These are phyloP conservation scores for Solanum pinnatisectum DNA, from an alignment of 257 asterid genomes.

Conservation along the genomic window DNA sequence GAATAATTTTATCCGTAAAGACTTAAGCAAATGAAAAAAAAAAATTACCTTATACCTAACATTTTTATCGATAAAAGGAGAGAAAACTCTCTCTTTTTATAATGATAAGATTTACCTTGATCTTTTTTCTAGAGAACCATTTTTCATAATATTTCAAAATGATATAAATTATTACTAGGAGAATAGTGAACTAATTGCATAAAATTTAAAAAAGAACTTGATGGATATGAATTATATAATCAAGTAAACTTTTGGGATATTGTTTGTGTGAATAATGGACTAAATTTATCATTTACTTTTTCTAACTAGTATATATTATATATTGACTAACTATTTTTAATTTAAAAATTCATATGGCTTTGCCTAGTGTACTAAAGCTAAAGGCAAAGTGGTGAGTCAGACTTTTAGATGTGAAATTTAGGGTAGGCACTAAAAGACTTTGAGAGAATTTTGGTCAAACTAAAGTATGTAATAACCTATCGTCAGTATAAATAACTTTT, in stretches of 20 bases:
- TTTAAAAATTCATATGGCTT: background rate
- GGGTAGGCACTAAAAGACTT: background rate
- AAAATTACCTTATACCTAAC: too few relatives aligned
- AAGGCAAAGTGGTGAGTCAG: background rate
- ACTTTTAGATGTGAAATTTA: background rate
- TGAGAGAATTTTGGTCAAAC: background rate
- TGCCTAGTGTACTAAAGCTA: background rate
- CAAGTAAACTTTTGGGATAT: background rate
- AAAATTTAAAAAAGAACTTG: background rate
- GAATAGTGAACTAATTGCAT: background rate
- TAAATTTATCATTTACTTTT: background rate
- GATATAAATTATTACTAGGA: background rate
- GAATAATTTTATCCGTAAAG: background rate
- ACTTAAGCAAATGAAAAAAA: background rate
- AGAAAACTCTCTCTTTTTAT: too few relatives aligned
- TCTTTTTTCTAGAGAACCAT: background rate
- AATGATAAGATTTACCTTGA: background rate
- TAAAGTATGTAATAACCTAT: background rate
- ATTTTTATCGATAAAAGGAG: too few relatives aligned
- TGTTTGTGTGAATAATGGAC: background rate
- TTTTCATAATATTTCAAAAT: background rate
- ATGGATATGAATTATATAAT: background rate
- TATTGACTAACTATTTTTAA: background rate
- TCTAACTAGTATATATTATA: background rate
- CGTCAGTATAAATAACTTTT: background rate